Conservation (phyloP, 306 rosid species). For the Medicago arabica region DNA sequence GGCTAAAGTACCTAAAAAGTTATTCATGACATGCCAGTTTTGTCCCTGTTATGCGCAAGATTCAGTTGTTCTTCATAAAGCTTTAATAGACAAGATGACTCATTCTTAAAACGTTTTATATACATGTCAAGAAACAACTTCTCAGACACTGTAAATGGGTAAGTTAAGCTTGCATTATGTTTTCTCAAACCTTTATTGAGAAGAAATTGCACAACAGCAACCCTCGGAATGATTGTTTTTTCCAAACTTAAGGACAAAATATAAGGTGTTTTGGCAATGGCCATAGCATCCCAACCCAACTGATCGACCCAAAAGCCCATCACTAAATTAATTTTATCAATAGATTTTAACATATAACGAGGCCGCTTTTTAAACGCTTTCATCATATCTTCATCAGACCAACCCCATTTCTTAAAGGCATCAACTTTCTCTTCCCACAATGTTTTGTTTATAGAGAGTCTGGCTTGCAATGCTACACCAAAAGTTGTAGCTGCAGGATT, state of each 20-base stretch:
- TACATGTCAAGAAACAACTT: background rate
- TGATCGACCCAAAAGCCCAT: slow-evolving; percentile 55
- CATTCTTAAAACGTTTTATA: background rate
- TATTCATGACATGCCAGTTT: background rate
- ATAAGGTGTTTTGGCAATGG: background rate
- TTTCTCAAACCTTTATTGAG: slow-evolving; percentile 13
- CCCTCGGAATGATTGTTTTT: slow-evolving; percentile 53
- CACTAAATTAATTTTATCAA: slow-evolving; percentile 39
- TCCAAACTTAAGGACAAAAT: slow-evolving; percentile 43
- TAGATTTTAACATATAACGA: slow-evolving; percentile 38
- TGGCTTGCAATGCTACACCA: too few species aligned
- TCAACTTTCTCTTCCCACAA: too few species aligned
- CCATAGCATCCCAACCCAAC: slow-evolving; percentile 40
- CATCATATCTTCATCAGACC: too few species aligned
- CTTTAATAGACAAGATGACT: background rate
- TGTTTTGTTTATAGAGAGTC: too few species aligned
- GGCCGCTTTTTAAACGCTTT: slow-evolving; percentile 48
- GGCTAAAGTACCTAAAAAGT: background rate
- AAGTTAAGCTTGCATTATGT: slow-evolving; percentile 10
- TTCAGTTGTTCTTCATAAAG: background rate
- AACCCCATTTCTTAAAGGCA: too few species aligned
- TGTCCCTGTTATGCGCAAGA: background rate
- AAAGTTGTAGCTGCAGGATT: too few species aligned
- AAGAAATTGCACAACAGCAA: slow-evolving; percentile 16
- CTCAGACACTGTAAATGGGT: background rate